Conservation (phyloP, 306 rosid genomes). For the Herpetospermum pedunculosum region DNA sequence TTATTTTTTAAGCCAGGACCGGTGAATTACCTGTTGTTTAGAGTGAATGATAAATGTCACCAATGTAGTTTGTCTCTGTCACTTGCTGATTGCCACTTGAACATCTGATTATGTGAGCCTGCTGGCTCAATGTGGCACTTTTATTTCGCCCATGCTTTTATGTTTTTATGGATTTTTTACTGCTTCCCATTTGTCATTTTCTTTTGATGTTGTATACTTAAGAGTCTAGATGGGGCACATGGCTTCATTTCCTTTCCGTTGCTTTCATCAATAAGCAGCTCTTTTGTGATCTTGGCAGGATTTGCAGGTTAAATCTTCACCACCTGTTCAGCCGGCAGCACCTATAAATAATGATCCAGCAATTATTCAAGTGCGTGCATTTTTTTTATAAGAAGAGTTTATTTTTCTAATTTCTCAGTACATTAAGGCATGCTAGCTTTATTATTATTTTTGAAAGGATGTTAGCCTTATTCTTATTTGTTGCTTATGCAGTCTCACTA, state of each 20-base stretch:
- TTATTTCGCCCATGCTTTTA: neutral
- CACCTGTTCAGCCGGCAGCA: slow-evolving; percentile 54
- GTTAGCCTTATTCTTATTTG: neutral
- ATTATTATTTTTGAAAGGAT: neutral
- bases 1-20: neutral
- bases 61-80: neutral
- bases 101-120: neutral
- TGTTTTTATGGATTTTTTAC: neutral
- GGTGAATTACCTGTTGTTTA: neutral
- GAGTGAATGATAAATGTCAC: neutral
- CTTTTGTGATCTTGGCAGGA: slow-evolving; percentile 36
- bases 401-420: neutral
- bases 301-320: slow-evolving; percentile 82
- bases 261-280: neutral
- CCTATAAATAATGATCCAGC: slow-evolving; percentile 72
- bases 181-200: neutral
- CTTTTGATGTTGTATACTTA: neutral
- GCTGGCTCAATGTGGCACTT: neutral
- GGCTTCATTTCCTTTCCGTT: neutral
- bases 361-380: slow-evolving; percentile 49
- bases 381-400: neutral
- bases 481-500: slow-evolving; percentile 65
- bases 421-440: neutral
- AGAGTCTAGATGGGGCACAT: neutral
- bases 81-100: neutral